phyloP scores from a whole-genome alignment of 129 eudicot genomes.

The Arctium minus region DNA sequence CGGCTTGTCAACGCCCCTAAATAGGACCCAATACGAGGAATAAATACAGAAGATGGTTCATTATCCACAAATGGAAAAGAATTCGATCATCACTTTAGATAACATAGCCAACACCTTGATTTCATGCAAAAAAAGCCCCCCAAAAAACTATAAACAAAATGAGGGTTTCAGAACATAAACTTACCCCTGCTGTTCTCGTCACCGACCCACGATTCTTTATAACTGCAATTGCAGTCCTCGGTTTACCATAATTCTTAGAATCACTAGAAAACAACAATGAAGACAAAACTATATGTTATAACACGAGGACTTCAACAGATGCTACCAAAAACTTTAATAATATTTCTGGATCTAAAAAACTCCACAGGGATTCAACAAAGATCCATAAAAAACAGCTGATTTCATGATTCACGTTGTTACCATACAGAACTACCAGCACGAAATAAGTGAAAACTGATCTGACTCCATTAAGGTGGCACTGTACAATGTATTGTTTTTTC shows the following conservation, averaged over 20 bases:
- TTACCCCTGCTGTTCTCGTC: no score
- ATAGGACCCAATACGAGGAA: no score
- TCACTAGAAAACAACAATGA: no score
- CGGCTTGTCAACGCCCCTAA: no score
- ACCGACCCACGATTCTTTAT: no score
- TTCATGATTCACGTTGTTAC: slow-evolving; percentile 6
- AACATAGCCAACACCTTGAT: no score
- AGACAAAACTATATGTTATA: not conserved
- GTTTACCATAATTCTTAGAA: not conserved
- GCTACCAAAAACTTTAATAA: not conserved
- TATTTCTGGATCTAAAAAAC: not conserved
- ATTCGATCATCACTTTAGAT: no score
- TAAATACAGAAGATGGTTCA: no score
- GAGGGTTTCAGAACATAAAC: no score
- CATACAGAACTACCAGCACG: slow-evolving; percentile 9
- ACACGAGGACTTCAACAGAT: not conserved
- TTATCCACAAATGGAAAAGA: no score
- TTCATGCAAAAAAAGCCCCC: no score
- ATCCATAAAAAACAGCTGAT: not conserved
- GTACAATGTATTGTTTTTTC: slow-evolving; percentile 7
- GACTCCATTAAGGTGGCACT: not conserved
- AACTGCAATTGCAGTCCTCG: not conserved
- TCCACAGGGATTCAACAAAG: not conserved
- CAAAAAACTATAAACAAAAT: no score
- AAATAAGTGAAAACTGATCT: slow-evolving; percentile 3